A percentile compares a stretch with the other conserved stretches of the same genome.
Conservation (phyloP, 2,329 filamentous ascomycete genomes). For the Pseudocercospora fuligena region DNA sequence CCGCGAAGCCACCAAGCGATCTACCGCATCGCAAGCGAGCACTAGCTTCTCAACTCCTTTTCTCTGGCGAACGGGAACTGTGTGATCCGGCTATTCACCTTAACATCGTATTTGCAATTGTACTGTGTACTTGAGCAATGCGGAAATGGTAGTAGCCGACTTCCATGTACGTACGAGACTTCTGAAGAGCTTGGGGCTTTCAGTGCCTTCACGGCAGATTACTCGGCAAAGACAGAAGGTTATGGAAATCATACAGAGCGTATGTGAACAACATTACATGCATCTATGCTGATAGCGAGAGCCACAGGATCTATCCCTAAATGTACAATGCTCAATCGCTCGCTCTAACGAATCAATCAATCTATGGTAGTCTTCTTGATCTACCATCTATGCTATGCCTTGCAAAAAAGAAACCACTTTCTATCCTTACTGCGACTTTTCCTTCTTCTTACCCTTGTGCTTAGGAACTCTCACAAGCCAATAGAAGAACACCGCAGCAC, state of each 20-base stretch:
- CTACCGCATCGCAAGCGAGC: too few species aligned
- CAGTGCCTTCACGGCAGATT: background rate
- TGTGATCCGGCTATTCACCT: background rate
- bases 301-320: background rate
- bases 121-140: background rate
- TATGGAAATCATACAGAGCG: too few species aligned
- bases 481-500: constrained; percentile 56
- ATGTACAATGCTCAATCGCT: constrained; percentile 1
- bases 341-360: background rate
- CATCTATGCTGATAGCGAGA: constrained; percentile 16
- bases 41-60: background rate
- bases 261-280: background rate
- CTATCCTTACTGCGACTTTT: background rate
- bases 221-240: background rate
- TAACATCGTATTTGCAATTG: too few species aligned
- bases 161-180: too few species aligned
- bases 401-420: background rate
- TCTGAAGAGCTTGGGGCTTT: too few species aligned
- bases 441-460: constrained; percentile 50
- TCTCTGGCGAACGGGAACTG: background rate
- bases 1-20: background rate
- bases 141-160: background rate
- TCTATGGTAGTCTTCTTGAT: background rate
- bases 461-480: constrained; percentile 61
- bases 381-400: constrained; percentile 1